Percentiles rank a stretch among this genome's conserved stretches.
phyloP scores from a whole-genome alignment of 345 rosid species.

The Nasturtium officinale region DNA sequence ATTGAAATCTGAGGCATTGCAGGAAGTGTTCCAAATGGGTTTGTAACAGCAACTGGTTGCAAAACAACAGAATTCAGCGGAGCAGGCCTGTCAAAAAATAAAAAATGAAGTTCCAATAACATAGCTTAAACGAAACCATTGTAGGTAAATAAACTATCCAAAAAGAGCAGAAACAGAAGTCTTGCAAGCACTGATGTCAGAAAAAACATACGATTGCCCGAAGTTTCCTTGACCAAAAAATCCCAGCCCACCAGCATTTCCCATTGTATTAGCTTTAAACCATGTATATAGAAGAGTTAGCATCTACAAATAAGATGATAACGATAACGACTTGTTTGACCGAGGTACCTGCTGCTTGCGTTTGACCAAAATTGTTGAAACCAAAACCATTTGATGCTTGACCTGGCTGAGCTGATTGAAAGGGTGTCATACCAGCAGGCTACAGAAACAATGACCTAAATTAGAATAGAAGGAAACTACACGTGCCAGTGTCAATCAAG shows the following conservation, averaged over 20 bases:
- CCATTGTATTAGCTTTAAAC: constrained; percentile 52
- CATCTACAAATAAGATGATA: constrained; percentile 22
- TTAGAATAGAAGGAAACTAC: constrained; percentile 9
- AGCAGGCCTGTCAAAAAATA: constrained; percentile 58
- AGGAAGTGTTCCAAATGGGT: constrained; percentile 96
- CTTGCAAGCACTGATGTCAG: constrained; percentile 22
- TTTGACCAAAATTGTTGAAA: constrained; percentile 37
- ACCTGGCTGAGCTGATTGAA: constrained; percentile 55
- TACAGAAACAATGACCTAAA: constrained; percentile 34
- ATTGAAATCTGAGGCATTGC: constrained; percentile 93
- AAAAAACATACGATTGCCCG: constrained; percentile 64
- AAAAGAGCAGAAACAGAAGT: constrained; percentile 13
- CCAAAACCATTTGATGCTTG: constrained; percentile 40
- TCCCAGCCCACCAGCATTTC: constrained; percentile 55
- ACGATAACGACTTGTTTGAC: constrained; percentile 16
- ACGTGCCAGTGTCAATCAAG: neutral
- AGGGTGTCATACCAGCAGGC: constrained; percentile 61
- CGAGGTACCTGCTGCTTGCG: constrained; percentile 58
- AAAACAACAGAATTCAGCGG: constrained; percentile 54
- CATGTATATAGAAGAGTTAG: constrained; percentile 23
- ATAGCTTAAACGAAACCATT: constrained; percentile 10
- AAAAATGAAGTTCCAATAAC: neutral
- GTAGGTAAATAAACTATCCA: neutral
- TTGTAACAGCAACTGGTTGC: constrained; percentile 67
- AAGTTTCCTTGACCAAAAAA: constrained; percentile 62